phyloP scores from a whole-genome alignment of 192 early-diverging fungal species.

The Backusella westeae region DNA sequence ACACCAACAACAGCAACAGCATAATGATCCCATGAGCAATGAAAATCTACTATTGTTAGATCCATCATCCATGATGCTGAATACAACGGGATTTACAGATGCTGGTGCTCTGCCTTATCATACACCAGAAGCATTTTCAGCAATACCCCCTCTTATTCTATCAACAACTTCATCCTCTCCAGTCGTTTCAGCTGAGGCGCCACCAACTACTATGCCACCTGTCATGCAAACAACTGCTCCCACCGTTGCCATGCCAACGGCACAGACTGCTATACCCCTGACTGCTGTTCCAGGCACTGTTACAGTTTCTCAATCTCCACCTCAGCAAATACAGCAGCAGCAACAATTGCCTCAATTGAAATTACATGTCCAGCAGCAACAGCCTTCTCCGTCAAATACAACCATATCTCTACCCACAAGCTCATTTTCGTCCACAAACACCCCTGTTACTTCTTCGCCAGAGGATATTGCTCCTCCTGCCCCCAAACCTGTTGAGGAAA shows the following conservation, averaged over 20 bases:
- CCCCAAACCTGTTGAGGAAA: neutral
- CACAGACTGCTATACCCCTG: neutral
- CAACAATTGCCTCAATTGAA: neutral
- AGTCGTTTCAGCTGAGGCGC: neutral
- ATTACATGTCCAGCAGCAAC: neutral
- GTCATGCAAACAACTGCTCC: neutral
- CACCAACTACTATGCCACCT: neutral
- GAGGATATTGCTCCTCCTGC: neutral
- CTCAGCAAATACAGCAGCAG: neutral
- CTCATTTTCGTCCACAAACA: neutral
- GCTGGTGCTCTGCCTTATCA: neutral
- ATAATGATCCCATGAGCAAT: neutral
- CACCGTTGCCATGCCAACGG: neutral
- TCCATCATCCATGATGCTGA: neutral
- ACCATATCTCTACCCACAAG: neutral
- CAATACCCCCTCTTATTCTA: neutral
- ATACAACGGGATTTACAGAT: neutral
- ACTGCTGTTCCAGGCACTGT: neutral
- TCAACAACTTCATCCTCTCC: neutral
- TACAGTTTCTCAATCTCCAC: neutral
- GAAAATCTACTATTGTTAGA: neutral
- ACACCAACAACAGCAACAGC: neutral
- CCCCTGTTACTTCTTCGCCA: neutral
- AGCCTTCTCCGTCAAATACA: neutral
- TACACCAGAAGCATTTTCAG: neutral